A percentile compares a stretch with the other conserved stretches of the same genome.
Evolutionary conservation across 2,329 filamentous ascomycete genomes (phyloP).

Genomic region (Didymella sp.): DNA sequence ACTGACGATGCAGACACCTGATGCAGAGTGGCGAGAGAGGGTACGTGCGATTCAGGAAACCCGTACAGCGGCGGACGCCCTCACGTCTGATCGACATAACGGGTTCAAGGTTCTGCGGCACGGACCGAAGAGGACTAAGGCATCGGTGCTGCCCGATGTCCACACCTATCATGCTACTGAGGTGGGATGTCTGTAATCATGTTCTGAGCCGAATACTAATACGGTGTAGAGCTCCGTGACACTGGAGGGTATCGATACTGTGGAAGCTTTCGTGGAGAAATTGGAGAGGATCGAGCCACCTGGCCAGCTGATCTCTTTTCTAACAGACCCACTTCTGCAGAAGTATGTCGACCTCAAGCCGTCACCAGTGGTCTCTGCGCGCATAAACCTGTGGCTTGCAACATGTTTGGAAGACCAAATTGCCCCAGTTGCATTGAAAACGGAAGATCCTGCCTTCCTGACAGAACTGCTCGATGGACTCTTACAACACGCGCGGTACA

Average conservation of each 20-base stretch:
- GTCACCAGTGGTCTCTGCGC: constrained; percentile 33
- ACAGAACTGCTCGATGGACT: constrained; percentile 44
- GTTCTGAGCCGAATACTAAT: constrained; percentile 16
- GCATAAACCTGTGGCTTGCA: constrained; percentile 50
- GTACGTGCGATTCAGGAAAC: constrained; percentile 72
- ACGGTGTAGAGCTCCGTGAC: constrained; percentile 50
- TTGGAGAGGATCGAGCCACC: constrained; percentile 82
- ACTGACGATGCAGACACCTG: constrained; percentile 64
- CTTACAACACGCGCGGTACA: constrained; percentile 42
- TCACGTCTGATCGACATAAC: constrained; percentile 52
- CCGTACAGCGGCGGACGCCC: constrained; percentile 52
- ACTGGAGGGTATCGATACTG: constrained; percentile 79
- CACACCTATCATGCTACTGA: constrained; percentile 77
- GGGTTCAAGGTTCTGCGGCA: constrained; percentile 70
- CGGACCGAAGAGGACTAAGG: constrained; percentile 58
- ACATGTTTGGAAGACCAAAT: constrained; percentile 49
- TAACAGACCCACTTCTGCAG: constrained; percentile 78
- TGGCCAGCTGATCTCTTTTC: constrained; percentile 78
- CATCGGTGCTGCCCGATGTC: constrained; percentile 66
- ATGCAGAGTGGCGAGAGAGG: constrained; percentile 74
- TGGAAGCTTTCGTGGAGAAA: constrained; percentile 71
- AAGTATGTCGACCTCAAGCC: constrained; percentile 70
- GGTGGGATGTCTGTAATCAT: constrained; percentile 41
- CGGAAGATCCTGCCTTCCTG: constrained; percentile 30
- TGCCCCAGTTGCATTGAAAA: constrained; percentile 25